Conservation (phyloP, 352 stramenopile species). For the Phytophthora europaea region DNA sequence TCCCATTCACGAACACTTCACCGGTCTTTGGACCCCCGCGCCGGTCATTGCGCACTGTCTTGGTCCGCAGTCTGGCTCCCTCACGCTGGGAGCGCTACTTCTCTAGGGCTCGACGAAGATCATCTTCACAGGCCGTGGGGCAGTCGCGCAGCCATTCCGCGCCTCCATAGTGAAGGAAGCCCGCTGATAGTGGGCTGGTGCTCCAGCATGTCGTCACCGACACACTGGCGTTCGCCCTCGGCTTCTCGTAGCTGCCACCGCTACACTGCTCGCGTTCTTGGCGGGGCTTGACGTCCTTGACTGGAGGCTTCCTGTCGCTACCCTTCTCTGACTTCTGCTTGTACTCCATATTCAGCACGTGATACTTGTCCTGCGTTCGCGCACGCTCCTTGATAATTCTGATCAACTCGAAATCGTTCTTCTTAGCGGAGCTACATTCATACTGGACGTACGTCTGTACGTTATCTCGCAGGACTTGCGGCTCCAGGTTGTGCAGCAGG, state of each 20-base stretch:
- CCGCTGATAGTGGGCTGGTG: too few relatives aligned
- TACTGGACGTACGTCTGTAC: conserved; percentile 1
- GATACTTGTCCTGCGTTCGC: conserved; percentile 8
- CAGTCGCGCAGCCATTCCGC: conserved; percentile 1
- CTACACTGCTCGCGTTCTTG: conserved; percentile 1
- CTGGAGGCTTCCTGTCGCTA: not conserved
- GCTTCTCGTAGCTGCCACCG: not conserved
- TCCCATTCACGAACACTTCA: conserved; percentile 5
- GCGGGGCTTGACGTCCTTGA: not conserved
- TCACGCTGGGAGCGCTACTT: not conserved
- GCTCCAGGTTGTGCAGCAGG: not conserved
- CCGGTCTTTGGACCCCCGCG: not conserved
- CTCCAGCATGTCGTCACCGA: not conserved
- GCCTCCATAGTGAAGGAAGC: not conserved
- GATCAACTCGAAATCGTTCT: conserved; percentile 12
- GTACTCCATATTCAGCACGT: conserved; percentile 7
- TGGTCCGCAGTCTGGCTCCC: not conserved
- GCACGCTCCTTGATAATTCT: conserved; percentile 11
- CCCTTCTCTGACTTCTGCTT: conserved; percentile 8
- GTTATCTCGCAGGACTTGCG: conserved; percentile 4
- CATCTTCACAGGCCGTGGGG: not conserved
- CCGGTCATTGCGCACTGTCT: not conserved
- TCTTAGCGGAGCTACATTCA: not conserved
- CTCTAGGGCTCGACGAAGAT: not conserved
- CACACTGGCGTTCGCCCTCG: not conserved